phyloP scores from a whole-genome alignment of 2,329 filamentous ascomycete genomes.

The Didymella lethalis region DNA sequence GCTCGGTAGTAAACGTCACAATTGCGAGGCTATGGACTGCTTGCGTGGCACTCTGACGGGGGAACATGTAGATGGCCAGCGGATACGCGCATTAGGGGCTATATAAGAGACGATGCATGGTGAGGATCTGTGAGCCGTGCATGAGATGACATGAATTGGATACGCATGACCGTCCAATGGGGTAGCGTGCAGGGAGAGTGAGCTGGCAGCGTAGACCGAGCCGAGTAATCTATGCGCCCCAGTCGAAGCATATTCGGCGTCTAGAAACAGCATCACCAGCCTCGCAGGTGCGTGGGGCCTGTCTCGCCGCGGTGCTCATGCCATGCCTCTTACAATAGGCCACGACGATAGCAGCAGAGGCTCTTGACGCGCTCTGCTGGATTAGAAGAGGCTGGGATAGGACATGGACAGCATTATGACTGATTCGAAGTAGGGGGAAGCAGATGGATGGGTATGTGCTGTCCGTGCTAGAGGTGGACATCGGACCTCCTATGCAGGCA shows the following conservation, averaged over 20 bases:
- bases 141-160: conserved; percentile 42
- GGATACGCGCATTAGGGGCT: conserved; percentile 46
- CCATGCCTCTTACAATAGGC: conserved; percentile 26
- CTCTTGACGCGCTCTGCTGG: conserved; percentile 17
- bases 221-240: conserved; percentile 46
- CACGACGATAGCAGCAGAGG: conserved; percentile 29
- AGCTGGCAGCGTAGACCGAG: conserved; percentile 44
- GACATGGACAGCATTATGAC: conserved; percentile 19
- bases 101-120: conserved; percentile 45
- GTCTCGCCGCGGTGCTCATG: conserved; percentile 26
- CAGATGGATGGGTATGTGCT: conserved; percentile 34
- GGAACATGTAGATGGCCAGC: conserved; percentile 40
- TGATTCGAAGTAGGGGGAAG: conserved; percentile 21
- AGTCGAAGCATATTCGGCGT: conserved; percentile 39
- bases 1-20: conserved; percentile 24
- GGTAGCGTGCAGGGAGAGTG: conserved; percentile 38
- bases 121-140: conserved; percentile 39
- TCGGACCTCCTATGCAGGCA: conserved; percentile 40
- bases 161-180: conserved; percentile 41
- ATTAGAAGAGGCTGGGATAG: conserved; percentile 24
- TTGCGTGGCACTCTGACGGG: conserved; percentile 50
- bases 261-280: conserved; percentile 28
- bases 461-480: conserved; percentile 30
- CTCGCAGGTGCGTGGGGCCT: conserved; percentile 36
- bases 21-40: conserved; percentile 42